Evolutionary conservation across 129 eudicot genomes (phyloP).

Genomic region (Tagetes erecta): DNA sequence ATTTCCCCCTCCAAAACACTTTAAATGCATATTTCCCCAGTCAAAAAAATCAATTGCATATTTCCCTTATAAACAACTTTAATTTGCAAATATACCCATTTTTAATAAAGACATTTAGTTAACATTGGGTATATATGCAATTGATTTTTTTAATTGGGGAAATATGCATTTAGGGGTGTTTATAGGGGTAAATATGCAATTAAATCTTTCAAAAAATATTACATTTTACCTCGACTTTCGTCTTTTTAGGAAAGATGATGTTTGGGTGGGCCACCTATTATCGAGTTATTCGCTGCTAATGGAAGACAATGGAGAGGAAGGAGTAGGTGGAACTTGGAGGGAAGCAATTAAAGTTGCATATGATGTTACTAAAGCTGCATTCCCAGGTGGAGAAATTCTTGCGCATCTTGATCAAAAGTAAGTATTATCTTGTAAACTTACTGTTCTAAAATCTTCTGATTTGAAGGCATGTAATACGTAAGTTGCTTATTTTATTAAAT

Average conservation of each 20-base stretch:
- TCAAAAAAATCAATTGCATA: too few species aligned
- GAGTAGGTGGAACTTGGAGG: constrained; percentile 68
- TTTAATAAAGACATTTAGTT: too few species aligned
- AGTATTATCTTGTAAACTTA: constrained; percentile 24
- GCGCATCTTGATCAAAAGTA: constrained; percentile 77
- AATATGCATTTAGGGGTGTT: too few species aligned
- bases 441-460: background rate
- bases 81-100: too few species aligned
- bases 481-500: background rate
- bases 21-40: too few species aligned
- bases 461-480: background rate
- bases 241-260: constrained; percentile 54
- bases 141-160: too few species aligned
- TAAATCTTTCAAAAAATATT: constrained; percentile 6
- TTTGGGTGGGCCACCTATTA: constrained; percentile 78
- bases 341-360: constrained; percentile 68
- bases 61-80: too few species aligned
- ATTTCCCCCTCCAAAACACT: too few species aligned
- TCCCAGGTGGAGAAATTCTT: constrained; percentile 62
- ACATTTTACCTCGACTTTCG: background rate
- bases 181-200: too few species aligned
- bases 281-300: constrained; percentile 67
- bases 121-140: too few species aligned
- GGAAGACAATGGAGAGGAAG: constrained; percentile 54
- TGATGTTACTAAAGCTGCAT: constrained; percentile 58